phyloP scores from a whole-genome alignment of 495 filamentous ascomycete genomes.

The Aspergillus indologenus region DNA sequence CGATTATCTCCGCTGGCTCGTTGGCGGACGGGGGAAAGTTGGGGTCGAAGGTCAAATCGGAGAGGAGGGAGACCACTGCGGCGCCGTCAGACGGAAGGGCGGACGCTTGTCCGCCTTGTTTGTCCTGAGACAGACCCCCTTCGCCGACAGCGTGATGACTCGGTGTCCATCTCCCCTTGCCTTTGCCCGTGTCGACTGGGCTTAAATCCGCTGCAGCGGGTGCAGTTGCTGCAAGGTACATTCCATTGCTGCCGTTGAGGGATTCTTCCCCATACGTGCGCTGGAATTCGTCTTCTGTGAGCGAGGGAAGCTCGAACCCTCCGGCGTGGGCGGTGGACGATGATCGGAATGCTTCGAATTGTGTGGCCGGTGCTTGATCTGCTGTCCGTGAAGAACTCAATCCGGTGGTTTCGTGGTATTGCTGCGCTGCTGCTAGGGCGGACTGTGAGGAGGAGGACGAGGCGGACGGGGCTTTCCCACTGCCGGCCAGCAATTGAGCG shows the following conservation, averaged over 20 bases:
- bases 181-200: conserved; percentile 7
- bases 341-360: conserved; percentile 25
- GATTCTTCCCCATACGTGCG: conserved; percentile 9
- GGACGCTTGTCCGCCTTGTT: conserved; percentile 3
- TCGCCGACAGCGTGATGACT: neutral
- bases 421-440: conserved; percentile 19
- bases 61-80: conserved; percentile 50
- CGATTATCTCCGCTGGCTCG: conserved; percentile 42
- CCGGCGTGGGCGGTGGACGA: conserved; percentile 12
- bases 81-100: conserved; percentile 34
- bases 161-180: conserved; percentile 32
- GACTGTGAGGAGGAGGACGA: conserved; percentile 20
- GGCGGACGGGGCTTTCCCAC: conserved; percentile 23
- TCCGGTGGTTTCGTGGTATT: conserved; percentile 10
- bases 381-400: conserved; percentile 11
- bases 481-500: conserved; percentile 27
- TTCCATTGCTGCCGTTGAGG: neutral
- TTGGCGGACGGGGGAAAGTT: conserved; percentile 27
- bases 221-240: neutral
- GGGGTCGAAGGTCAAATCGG: conserved; percentile 52
- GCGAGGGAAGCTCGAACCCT: conserved; percentile 25
- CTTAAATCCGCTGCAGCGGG: neutral
- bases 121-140: conserved; percentile 2
- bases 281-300: conserved; percentile 36
- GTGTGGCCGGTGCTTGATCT: neutral